These are phyloP conservation scores for Pythium brassicae DNA, from an alignment of 352 stramenopile species.

Conservation along the genomic window DNA sequence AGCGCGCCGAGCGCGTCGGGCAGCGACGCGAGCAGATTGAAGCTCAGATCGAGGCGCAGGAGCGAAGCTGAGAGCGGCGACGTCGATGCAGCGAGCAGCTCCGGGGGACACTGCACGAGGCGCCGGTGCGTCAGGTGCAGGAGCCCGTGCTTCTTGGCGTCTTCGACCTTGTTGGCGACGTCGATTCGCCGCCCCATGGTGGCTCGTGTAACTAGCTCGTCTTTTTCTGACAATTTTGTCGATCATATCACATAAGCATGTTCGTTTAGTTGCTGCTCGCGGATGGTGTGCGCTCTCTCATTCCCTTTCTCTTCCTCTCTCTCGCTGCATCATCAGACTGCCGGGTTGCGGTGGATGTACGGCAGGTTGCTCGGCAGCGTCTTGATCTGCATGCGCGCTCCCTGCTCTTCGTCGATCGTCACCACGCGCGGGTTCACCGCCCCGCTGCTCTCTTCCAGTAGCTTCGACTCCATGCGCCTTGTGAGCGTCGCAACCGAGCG, in stretches of 20 bases:
- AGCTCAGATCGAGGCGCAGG: constrained; percentile 73
- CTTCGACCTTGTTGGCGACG: constrained; percentile 48
- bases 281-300: neutral
- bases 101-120: constrained; percentile 33
- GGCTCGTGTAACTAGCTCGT: too few species aligned
- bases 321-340: constrained; percentile 46
- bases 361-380: constrained; percentile 88
- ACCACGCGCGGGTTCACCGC: constrained; percentile 77
- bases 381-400: constrained; percentile 85
- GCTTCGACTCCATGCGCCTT: constrained; percentile 67
- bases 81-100: constrained; percentile 24
- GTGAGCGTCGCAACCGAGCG: constrained; percentile 73
- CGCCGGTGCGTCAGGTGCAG: constrained; percentile 49
- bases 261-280: neutral
- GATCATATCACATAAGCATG: too few species aligned
- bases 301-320: too few species aligned
- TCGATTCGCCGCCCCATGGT: constrained; percentile 21
- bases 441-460: constrained; percentile 26
- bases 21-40: constrained; percentile 65
- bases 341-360: constrained; percentile 94
- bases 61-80: constrained; percentile 32
- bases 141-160: constrained; percentile 53
- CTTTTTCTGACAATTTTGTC: too few species aligned
- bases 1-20: constrained; percentile 55
- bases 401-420: constrained; percentile 88